Evolutionary conservation across 2,329 filamentous ascomycete genomes (phyloP).

Genomic region (Pestalotiopsis fici): DNA sequence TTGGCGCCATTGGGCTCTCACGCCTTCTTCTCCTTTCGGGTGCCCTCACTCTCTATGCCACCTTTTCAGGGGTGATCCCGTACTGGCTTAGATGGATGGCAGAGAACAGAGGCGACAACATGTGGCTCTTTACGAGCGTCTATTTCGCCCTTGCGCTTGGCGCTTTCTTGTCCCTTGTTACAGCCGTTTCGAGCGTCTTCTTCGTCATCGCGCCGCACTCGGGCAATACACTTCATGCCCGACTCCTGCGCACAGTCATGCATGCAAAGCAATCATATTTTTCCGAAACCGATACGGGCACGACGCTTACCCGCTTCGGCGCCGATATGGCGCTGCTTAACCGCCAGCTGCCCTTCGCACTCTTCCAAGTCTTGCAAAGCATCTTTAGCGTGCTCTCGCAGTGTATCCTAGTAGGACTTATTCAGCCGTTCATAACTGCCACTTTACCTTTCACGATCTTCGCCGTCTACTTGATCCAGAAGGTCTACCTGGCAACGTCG

Average conservation of each 20-base stretch:
- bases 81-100: neutral
- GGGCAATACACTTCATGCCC: neutral
- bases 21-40: neutral
- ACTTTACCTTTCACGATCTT: conserved; percentile 45
- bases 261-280: neutral
- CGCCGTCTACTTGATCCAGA: conserved; percentile 47
- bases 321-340: neutral
- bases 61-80: neutral
- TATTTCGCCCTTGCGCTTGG: neutral
- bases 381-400: conserved; percentile 32
- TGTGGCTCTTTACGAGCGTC: neutral
- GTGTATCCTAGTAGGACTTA: conserved; percentile 42
- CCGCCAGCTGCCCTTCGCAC: neutral
- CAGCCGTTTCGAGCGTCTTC: neutral
- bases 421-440: conserved; percentile 45
- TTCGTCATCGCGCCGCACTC: neutral
- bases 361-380: neutral
- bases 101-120: neutral
- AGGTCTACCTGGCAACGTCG: conserved; percentile 55
- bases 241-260: neutral
- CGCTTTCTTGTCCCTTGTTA: neutral
- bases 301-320: neutral
- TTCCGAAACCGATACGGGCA: neutral
- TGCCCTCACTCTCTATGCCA: neutral
- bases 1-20: conserved; percentile 27